Percentiles rank a stretch among this genome's conserved stretches.
phyloP scores from a whole-genome alignment of 2,329 filamentous ascomycete genomes.

The Botrytis byssoidea region DNA sequence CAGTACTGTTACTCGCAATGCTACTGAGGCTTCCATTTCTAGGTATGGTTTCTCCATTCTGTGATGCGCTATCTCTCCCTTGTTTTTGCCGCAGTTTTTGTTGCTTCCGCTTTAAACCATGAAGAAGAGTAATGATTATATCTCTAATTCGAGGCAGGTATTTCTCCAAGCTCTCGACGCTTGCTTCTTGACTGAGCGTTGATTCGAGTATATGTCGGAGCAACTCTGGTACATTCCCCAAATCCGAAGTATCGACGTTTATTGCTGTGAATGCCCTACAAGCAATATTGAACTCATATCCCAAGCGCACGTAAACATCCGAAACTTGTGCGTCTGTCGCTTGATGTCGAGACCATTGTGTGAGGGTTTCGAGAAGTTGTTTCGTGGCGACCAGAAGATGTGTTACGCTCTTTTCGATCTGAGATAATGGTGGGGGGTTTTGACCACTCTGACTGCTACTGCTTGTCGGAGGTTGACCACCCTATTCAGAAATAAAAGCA shows the following conservation, averaged over 20 bases:
- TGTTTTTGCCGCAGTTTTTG: slow-evolving; percentile 74
- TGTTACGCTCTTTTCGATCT: slow-evolving; percentile 98
- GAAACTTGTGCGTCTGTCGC: slow-evolving; percentile 94
- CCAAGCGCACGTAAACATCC: slow-evolving; percentile 94
- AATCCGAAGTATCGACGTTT: slow-evolving; percentile 89
- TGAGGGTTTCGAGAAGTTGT: slow-evolving; percentile 93
- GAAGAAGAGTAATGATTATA: slow-evolving; percentile 96
- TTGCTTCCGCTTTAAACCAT: slow-evolving; percentile 95
- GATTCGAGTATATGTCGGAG: slow-evolving; percentile 89
- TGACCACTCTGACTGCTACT: slow-evolving; percentile 28
- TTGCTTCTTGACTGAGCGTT: slow-evolving; percentile 94
- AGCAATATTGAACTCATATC: slow-evolving; percentile 99
- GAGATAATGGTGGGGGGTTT: slow-evolving; percentile 58
- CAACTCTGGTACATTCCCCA: slow-evolving; percentile 92
- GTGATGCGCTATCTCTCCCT: slow-evolving; percentile 45
- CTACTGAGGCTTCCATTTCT: slow-evolving; percentile 58
- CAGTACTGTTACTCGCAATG: slow-evolving; percentile 55
- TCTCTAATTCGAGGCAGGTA: slow-evolving; percentile 93
- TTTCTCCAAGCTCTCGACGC: slow-evolving; percentile 86
- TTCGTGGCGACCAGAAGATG: slow-evolving; percentile 97
- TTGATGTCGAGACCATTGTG: slow-evolving; percentile 91
- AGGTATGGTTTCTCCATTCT: slow-evolving; percentile 33
- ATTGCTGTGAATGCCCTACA: slow-evolving; percentile 96
- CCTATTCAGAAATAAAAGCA: slow-evolving; percentile 22
- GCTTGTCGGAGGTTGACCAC: slow-evolving; percentile 25